Conservation (phyloP, 129 eudicot genomes). For the Tagetes erecta region DNA sequence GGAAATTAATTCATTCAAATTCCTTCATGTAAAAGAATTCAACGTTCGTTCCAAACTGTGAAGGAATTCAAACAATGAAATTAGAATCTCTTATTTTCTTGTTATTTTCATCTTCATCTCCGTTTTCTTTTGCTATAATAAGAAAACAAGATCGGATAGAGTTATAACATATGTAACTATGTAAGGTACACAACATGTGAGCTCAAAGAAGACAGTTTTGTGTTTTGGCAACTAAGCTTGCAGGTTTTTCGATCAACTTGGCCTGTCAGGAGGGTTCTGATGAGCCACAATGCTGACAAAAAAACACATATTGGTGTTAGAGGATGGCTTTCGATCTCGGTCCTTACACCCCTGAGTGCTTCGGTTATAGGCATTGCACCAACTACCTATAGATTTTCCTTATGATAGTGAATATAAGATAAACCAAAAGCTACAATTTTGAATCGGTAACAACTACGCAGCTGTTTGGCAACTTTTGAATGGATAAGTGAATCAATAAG, state of each 20-base stretch:
- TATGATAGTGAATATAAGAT: not conserved
- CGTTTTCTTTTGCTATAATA: not conserved
- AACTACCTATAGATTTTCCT: not conserved
- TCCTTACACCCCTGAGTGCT: too few species aligned
- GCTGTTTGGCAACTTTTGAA: too few species aligned
- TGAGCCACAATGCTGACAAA: too few species aligned
- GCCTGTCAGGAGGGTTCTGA: too few species aligned
- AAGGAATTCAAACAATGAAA: not conserved
- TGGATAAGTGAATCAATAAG: too few species aligned
- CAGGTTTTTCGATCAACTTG: too few species aligned
- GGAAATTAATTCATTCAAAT: not conserved
- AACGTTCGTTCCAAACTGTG: not conserved
- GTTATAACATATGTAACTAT: not conserved
- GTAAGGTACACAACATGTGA: not conserved
- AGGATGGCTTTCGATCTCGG: too few species aligned
- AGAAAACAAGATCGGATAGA: not conserved
- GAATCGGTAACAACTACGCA: not conserved
- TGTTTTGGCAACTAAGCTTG: not conserved
- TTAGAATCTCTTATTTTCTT: not conserved
- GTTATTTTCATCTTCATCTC: not conserved
- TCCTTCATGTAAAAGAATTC: not conserved
- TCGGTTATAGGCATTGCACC: too few species aligned
- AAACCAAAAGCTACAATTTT: not conserved
- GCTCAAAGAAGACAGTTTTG: slow-evolving; percentile 13
- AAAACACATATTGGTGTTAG: too few species aligned